Conservation (phyloP, 164 flowering plant genomes). For the Brasenia schreberi region DNA sequence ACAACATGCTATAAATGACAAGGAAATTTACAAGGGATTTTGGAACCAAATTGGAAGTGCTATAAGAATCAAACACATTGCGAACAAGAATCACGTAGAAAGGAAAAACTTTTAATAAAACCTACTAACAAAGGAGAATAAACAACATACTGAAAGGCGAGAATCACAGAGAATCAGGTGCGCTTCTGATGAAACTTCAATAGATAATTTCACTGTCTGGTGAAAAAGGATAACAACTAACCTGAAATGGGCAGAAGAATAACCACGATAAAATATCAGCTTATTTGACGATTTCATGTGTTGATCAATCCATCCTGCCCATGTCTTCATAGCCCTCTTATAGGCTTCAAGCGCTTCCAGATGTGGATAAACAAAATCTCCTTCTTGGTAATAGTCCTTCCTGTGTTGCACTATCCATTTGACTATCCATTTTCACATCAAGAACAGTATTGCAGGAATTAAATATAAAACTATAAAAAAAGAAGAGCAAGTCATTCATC, state of each 20-base stretch:
- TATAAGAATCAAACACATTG: too few relatives aligned
- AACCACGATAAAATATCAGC: constrained; percentile 76
- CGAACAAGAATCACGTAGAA: too few relatives aligned
- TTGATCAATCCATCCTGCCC: constrained; percentile 73
- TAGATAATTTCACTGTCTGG: background rate
- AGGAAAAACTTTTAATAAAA: too few relatives aligned
- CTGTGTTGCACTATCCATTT: constrained; percentile 70
- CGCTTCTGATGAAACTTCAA: background rate
- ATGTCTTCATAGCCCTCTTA: constrained; percentile 63
- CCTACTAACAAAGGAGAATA: background rate
- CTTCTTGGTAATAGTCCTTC: constrained; percentile 84
- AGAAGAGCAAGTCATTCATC: too few relatives aligned
- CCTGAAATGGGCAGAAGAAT: constrained; percentile 93
- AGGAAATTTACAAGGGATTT: too few relatives aligned
- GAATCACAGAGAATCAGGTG: background rate
- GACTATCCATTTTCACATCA: constrained; percentile 10
- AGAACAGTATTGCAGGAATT: too few relatives aligned
- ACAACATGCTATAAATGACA: too few relatives aligned
- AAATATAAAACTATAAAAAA: too few relatives aligned
- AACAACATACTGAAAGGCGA: background rate
- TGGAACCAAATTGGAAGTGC: too few relatives aligned
- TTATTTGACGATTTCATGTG: constrained; percentile 39
- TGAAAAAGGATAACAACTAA: constrained; percentile 6
- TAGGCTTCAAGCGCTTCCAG: constrained; percentile 86
- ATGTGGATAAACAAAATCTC: constrained; percentile 60